Base-by-base conservation (phyloP, 2,329 filamentous ascomycete genomes). In the Penicillium sp. region DNA sequence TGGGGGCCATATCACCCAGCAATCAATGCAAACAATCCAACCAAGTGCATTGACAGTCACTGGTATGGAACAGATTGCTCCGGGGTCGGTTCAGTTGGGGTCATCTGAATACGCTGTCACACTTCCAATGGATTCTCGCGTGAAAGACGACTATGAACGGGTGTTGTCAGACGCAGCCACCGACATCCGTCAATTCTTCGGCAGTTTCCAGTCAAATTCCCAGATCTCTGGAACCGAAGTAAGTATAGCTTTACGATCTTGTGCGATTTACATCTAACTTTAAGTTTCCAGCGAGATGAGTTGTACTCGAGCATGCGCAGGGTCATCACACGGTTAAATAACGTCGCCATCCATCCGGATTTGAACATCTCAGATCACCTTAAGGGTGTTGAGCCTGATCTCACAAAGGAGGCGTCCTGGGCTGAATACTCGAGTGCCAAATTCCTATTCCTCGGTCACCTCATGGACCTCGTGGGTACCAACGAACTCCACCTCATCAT, bases 341-440 rank as follows among this genome's bases (percentile, higher is more conserved):
- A 78, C 56, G 73, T 76, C 16, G 64, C 72, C 3, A 75, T 73
- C 3, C 77, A 79, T 53, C 72, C 76, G 18, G 77, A 79, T 58
- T 60, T 79, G 34, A 78, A 77, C 52, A 69, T 77, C 7, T 62
- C 67, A 2, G 68, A 72, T 9, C 71, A 75, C 49, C 63, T 75
- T n/a, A 70, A 67, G 45, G 67, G 66, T 14, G 61, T 67, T 9
- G 63, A 71, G 11, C 59, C 69, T 2, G 68, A 75, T 34, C 61
- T 72, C 6, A 58, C 66, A 43, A 70, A 73, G 51, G 71, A 77
- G 55, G 73, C 77, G 5, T 65, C 72, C 4, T 79, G 76, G 73
- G 77, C 75, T 4, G 76, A 79, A 51, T 78, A 79, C 57, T 77
- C 74, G 7, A 78, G 77, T 46, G 70, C 76, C 9, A 79, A 79